A percentile compares a stretch with the other conserved stretches of the same genome.
Evolutionary conservation across 768 basidiomycete genomes (phyloP).

Genomic region (Dictyophora rubrovolvata): DNA sequence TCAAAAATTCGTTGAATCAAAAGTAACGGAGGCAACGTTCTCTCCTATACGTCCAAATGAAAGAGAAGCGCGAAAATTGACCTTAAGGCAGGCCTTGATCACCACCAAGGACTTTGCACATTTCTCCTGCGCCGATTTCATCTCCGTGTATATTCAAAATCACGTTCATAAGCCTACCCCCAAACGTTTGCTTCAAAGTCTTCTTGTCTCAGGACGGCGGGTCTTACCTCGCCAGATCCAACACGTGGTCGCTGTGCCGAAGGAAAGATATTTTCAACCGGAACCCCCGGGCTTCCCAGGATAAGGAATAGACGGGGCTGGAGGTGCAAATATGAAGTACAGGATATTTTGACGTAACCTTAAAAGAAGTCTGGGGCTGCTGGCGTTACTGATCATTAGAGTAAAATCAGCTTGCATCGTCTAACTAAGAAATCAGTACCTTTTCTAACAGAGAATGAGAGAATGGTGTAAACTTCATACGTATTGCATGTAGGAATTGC

Average conservation of each 20-base stretch:
- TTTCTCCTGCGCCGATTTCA: conserved; percentile 45
- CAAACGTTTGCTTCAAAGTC: conserved; percentile 78
- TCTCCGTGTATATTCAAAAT: conserved; percentile 47
- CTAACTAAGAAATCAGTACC: no score
- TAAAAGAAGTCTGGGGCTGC: conserved; percentile 61
- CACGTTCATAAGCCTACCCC: conserved; percentile 73
- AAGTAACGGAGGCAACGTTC: conserved; percentile 61
- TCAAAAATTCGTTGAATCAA: conserved; percentile 80
- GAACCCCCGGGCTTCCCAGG: conserved; percentile 23
- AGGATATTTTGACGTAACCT: conserved; percentile 76
- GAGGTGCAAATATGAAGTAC: conserved; percentile 68
- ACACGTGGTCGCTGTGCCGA: conserved; percentile 73
- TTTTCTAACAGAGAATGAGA: not conserved
- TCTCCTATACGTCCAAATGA: conserved; percentile 31
- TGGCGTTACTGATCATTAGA: no score
- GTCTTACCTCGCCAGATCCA: conserved; percentile 96
- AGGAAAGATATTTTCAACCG: conserved; percentile 71
- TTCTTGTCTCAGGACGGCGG: conserved; percentile 77
- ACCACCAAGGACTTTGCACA: conserved; percentile 58
- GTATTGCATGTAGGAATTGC: no score
- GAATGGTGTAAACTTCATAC: not conserved
- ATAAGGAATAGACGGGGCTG: conserved; percentile 46
- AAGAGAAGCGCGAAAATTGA: conserved; percentile 21
- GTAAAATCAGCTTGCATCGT: conserved; percentile 88
- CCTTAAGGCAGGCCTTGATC: conserved; percentile 62